phyloP scores from a whole-genome alignment of 108 stramenopile species.

The Schizochytrium sp. region DNA sequence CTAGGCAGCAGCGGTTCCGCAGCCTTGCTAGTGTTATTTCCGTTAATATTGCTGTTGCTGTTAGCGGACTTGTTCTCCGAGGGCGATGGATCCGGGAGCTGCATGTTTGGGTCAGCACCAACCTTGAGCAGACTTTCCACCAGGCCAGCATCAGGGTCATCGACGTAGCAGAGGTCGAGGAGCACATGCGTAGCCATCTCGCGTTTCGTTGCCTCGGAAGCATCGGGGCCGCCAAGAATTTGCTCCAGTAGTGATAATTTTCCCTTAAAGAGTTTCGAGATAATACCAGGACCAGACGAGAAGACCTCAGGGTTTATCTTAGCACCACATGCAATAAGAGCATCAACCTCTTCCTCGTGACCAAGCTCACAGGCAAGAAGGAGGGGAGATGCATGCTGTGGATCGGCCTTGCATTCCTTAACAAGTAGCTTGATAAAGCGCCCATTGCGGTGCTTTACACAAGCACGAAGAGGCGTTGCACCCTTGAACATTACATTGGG shows the following conservation, averaged over 20 bases:
- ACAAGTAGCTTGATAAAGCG: conserved; percentile 40
- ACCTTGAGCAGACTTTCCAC: background rate
- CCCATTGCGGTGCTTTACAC: conserved; percentile 29
- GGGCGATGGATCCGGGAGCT: background rate
- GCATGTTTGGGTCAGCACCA: conserved; percentile 40
- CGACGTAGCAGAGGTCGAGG: conserved; percentile 32
- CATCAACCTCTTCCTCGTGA: conserved; percentile 40
- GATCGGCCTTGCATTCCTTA: conserved; percentile 29
- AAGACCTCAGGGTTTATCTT: conserved; percentile 2
- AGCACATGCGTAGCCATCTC: background rate
- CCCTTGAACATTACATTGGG: conserved; percentile 25
- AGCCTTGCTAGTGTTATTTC: background rate
- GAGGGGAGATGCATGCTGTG: conserved; percentile 32
- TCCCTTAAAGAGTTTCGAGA: background rate
- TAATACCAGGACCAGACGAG: background rate
- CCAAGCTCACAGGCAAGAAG: conserved; percentile 47
- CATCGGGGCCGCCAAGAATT: background rate
- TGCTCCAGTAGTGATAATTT: conserved; percentile 39
- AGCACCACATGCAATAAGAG: conserved; percentile 2
- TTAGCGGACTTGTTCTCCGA: background rate
- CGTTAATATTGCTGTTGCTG: background rate
- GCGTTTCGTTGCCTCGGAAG: background rate
- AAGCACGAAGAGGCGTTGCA: conserved; percentile 10
- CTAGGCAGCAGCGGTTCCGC: too few relatives aligned
- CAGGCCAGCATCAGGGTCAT: background rate